Base-by-base conservation (phyloP, 768 basidiomycete genomes). In the Boletus subcaerulescens region DNA sequence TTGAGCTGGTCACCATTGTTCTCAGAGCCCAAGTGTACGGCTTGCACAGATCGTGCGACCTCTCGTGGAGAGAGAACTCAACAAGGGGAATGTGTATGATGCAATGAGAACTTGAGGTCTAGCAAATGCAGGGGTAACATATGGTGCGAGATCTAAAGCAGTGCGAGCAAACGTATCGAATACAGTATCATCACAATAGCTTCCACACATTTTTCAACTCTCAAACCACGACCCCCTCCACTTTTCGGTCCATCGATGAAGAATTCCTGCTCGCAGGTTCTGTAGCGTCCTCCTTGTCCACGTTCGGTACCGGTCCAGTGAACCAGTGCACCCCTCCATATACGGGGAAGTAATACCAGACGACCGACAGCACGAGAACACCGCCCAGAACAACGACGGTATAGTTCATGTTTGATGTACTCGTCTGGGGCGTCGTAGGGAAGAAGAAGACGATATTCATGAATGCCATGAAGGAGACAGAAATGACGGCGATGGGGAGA, bases 61-160 rank as follows among this genome's bases (percentile, higher is more conserved):
- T 93, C 3, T 78, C 84, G 0, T 95, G 91, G 87, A 76, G 85
- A 76, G 85, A 53, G 92, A 94, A 64, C 74, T 98, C 8, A 79
- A 81, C n/a, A 85, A 83, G 64, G 86, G 86, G 18, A 78, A 82
- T 40, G 76, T 93, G 31, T 76, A 84, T 53, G 94, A 98, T 73
- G 93, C 92, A 61, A 24, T 24, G 24, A 24, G 4, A 24, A 24
- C 24, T 24, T 6, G 24, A 24, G 24, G 24, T 24, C 24, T 24
- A 6, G 24, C 24, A 24, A 24, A 5, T 6, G 24, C 24, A 24
- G 24, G 24, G 24, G n/a, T n/a, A n/a, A n/a, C n/a, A n/a, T 24
- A 24, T 24, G 24, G 24, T 24, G 24, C 24, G 24, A 24, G 1
- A 33, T 33, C 32, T 12, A 10, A 12, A 33, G 11, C 32, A 33